Percentiles rank a stretch among this genome's conserved stretches.
Conservation (phyloP, 306 rosid species). For the Delonix regia region DNA sequence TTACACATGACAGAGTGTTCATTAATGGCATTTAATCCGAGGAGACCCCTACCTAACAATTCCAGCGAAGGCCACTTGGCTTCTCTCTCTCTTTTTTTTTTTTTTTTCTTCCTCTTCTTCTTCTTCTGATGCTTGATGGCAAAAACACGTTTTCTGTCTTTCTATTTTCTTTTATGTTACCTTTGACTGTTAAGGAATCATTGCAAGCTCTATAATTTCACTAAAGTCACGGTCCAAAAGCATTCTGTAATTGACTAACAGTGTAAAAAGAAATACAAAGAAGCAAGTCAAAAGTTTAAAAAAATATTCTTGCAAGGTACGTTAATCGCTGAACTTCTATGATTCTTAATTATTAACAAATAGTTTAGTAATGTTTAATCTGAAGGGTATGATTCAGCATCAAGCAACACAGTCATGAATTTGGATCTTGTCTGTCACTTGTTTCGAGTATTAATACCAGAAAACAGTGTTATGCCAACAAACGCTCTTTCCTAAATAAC, state of each 20-base stretch:
- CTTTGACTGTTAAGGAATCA: conserved; percentile 25
- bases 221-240: conserved; percentile 39
- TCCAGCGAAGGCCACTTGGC: conserved; percentile 9
- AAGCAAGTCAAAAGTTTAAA: conserved; percentile 33
- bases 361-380: background rate
- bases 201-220: conserved; percentile 55
- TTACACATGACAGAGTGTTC: conserved; percentile 38
- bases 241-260: conserved; percentile 11
- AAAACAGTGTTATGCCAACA: background rate
- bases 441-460: background rate
- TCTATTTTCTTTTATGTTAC: conserved; percentile 12
- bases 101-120: background rate
- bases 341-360: background rate
- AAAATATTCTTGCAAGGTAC: conserved; percentile 4
- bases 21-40: conserved; percentile 24
- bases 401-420: background rate
- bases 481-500: background rate
- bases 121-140: conserved; percentile 21
- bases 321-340: background rate
- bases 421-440: background rate
- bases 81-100: background rate
- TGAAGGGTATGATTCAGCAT: background rate
- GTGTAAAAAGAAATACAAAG: conserved; percentile 41
- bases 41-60: conserved; percentile 15
- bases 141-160: conserved; percentile 34